These are phyloP conservation scores for Aspergillus sparsus DNA, from an alignment of 495 filamentous ascomycete genomes.

Conservation along the genomic window DNA sequence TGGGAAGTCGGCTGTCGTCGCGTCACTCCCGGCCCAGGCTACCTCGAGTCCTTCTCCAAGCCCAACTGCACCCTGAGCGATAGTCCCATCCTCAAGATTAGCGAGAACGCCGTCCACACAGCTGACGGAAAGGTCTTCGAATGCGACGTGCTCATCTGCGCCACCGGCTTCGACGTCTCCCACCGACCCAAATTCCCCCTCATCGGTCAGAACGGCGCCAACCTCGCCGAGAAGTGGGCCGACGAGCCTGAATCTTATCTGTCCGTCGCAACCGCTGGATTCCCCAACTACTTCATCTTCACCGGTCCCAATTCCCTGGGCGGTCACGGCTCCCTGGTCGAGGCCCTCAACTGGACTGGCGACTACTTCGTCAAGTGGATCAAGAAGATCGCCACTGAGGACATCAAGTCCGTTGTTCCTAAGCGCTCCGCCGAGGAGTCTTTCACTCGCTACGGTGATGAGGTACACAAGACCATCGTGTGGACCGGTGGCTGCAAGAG, in stretches of 20 bases:
- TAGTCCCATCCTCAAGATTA: slow-evolving; percentile 32
- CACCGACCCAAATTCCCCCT: slow-evolving; percentile 41
- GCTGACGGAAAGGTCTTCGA: slow-evolving; percentile 44
- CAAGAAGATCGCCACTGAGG: slow-evolving; percentile 45
- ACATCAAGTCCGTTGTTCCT: slow-evolving; percentile 47
- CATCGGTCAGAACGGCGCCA: slow-evolving; percentile 37
- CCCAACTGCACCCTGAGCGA: slow-evolving; percentile 34
- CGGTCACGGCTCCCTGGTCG: slow-evolving; percentile 40
- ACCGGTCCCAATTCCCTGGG: slow-evolving; percentile 42
- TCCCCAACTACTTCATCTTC: slow-evolving; percentile 42
- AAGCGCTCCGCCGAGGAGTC: slow-evolving; percentile 44
- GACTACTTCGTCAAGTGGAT: slow-evolving; percentile 56
- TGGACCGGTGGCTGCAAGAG: slow-evolving; percentile 48
- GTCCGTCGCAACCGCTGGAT: slow-evolving; percentile 24
- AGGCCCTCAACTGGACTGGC: slow-evolving; percentile 51
- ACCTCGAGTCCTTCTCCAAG: slow-evolving; percentile 40
- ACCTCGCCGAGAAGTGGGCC: slow-evolving; percentile 34
- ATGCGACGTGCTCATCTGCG: slow-evolving; percentile 50
- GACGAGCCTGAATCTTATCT: slow-evolving; percentile 36
- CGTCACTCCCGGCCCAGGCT: slow-evolving; percentile 46
- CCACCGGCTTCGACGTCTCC: slow-evolving; percentile 53
- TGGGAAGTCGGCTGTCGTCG: slow-evolving; percentile 52
- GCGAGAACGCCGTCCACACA: slow-evolving; percentile 45
- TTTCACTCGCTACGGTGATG: slow-evolving; percentile 42
- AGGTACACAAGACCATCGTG: slow-evolving; percentile 47